phyloP scores from a whole-genome alignment of 2,329 filamentous ascomycete species.

The Chaetomium sp. region DNA sequence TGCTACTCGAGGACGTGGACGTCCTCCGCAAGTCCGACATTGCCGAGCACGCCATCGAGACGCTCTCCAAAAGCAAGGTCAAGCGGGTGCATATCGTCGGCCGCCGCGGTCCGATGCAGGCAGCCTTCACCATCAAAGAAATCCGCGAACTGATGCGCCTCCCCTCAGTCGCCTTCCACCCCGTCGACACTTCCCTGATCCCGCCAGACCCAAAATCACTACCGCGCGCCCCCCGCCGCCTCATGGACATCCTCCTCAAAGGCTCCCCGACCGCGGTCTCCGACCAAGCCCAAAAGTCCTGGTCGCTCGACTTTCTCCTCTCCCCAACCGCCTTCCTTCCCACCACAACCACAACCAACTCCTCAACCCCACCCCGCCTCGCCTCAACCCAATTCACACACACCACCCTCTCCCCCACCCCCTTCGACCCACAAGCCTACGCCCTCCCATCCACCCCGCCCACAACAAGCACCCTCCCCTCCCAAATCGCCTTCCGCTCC shows the following conservation, averaged over 20 bases:
- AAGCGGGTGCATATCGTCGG: slow-evolving; percentile 85
- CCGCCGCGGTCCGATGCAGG: slow-evolving; percentile 84
- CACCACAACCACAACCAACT: slow-evolving; percentile 44
- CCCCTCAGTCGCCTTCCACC: slow-evolving; percentile 68
- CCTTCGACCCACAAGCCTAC: slow-evolving; percentile 54
- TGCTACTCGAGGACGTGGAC: slow-evolving; percentile 76
- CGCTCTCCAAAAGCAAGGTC: slow-evolving; percentile 70
- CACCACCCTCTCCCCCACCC: slow-evolving; percentile 54
- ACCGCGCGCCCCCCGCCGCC: slow-evolving; percentile 71
- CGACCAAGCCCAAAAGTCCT: slow-evolving; percentile 60
- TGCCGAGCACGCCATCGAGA: slow-evolving; percentile 76
- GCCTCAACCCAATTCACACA: slow-evolving; percentile 69
- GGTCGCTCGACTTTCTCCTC: slow-evolving; percentile 85
- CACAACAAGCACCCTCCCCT: slow-evolving; percentile 49
- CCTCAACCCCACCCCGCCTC: slow-evolving; percentile 51
- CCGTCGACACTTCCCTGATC: slow-evolving; percentile 66
- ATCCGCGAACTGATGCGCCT: slow-evolving; percentile 83
- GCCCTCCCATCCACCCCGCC: slow-evolving; percentile 42
- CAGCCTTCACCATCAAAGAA: slow-evolving; percentile 95
- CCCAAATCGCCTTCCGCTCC: slow-evolving; percentile 82
- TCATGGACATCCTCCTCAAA: slow-evolving; percentile 80
- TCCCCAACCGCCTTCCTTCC: slow-evolving; percentile 71
- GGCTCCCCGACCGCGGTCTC: slow-evolving; percentile 58
- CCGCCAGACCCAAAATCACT: slow-evolving; percentile 69
- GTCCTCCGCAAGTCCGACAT: slow-evolving; percentile 82